phyloP scores from a whole-genome alignment of 2,329 filamentous ascomycete species.

The Blastomyces silverae region DNA sequence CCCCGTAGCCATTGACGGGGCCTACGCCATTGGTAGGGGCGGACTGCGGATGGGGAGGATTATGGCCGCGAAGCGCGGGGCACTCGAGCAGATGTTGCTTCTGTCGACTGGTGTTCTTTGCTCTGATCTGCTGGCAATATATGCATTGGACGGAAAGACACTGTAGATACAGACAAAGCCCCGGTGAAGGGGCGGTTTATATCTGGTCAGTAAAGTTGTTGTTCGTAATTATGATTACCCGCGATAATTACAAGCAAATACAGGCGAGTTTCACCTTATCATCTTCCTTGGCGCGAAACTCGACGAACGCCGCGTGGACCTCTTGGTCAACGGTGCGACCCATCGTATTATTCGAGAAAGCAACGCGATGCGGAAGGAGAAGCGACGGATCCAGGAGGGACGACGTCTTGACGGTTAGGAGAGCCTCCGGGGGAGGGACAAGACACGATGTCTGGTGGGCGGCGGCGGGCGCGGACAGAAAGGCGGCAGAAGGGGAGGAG shows the following conservation, averaged over 20 bases:
- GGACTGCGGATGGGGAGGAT: conserved; percentile 38
- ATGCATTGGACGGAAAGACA: conserved; percentile 50
- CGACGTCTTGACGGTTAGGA: conserved; percentile 19
- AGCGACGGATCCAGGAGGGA: conserved; percentile 21
- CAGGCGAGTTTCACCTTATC: conserved; percentile 38
- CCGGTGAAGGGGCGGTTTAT: conserved; percentile 10
- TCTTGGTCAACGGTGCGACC: conserved; percentile 48
- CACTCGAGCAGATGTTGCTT: conserved; percentile 48
- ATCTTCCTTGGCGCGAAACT: conserved; percentile 50
- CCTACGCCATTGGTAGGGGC: conserved; percentile 37
- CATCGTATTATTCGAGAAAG: conserved; percentile 32
- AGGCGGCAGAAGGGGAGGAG: background rate
- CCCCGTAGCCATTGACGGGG: conserved; percentile 39
- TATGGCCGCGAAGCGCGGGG: conserved; percentile 43
- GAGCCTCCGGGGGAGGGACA: conserved; percentile 21
- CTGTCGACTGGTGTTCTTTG: conserved; percentile 49
- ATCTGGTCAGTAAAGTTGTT: conserved; percentile 33
- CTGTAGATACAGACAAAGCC: conserved; percentile 27
- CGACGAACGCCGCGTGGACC: conserved; percentile 48
- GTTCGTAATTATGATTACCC: conserved; percentile 34
- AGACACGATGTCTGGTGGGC: conserved; percentile 15
- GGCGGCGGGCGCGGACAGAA: background rate
- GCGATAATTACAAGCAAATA: conserved; percentile 32
- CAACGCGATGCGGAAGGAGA: conserved; percentile 22
- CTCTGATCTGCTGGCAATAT: conserved; percentile 48